Conservation (phyloP, 2,329 filamentous ascomycete species). For the Aspergillus sp. region DNA sequence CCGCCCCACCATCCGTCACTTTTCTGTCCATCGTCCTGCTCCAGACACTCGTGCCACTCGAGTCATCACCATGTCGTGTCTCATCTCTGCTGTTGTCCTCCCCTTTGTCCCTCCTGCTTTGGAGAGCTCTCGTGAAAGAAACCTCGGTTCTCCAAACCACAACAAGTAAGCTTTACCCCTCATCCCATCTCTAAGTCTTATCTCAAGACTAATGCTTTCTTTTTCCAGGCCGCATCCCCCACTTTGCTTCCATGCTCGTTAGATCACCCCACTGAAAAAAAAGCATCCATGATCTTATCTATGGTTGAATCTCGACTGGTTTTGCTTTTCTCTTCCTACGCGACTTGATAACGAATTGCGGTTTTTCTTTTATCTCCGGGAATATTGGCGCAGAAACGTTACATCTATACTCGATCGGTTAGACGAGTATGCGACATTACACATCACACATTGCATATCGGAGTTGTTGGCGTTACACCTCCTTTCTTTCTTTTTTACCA, state of each 20-base stretch:
- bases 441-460: no score
- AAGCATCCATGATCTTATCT: neutral
- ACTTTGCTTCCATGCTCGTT: slow-evolving; percentile 40
- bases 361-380: no score
- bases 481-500: no score
- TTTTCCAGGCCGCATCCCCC: slow-evolving; percentile 30
- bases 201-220: slow-evolving; percentile 2
- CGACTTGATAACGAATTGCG: no score
- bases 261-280: slow-evolving; percentile 4
- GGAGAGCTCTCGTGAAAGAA: slow-evolving; percentile 40
- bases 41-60: slow-evolving; percentile 36
- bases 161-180: slow-evolving; percentile 27
- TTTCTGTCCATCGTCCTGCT: slow-evolving; percentile 38
- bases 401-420: no score
- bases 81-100: slow-evolving; percentile 39
- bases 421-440: no score
- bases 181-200: no score
- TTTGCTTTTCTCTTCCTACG: neutral
- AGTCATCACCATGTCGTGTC: slow-evolving; percentile 36
- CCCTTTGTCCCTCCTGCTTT: slow-evolving; percentile 45
- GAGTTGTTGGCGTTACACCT: no score
- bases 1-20: slow-evolving; percentile 39
- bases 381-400: no score
- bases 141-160: slow-evolving; percentile 30
- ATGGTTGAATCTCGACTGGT: neutral